These are phyloP conservation scores for Reticulascus tulasneorum DNA, from an alignment of 2,329 filamentous ascomycete genomes.

Conservation along the genomic window DNA sequence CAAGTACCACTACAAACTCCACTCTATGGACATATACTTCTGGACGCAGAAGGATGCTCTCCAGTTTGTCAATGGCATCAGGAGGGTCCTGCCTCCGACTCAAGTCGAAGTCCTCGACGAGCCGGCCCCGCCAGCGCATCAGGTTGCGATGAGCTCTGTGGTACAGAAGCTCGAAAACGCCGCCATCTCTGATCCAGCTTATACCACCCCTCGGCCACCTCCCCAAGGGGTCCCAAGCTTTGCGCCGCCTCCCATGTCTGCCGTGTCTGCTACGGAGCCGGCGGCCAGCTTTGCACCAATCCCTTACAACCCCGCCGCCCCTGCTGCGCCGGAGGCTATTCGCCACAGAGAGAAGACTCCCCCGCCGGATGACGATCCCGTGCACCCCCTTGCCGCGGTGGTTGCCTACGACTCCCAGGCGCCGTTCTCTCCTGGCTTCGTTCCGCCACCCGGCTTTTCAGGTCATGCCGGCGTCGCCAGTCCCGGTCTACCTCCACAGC, in stretches of 20 bases:
- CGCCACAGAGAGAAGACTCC: constrained; percentile 76
- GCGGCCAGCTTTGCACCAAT: constrained; percentile 56
- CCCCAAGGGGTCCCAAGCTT: constrained; percentile 28
- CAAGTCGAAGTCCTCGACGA: constrained; percentile 64
- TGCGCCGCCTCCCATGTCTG: constrained; percentile 36
- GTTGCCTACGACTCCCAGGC: constrained; percentile 52
- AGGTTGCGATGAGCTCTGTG: constrained; percentile 57
- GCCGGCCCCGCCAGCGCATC: constrained; percentile 43
- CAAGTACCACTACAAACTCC: constrained; percentile 75
- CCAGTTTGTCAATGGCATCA: constrained; percentile 65
- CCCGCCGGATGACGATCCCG: constrained; percentile 63
- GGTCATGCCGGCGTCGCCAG: constrained; percentile 33
- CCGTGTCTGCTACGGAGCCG: constrained; percentile 18
- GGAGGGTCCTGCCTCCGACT: constrained; percentile 57
- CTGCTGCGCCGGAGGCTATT: constrained; percentile 68
- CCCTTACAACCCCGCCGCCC: constrained; percentile 76
- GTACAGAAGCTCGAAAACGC: constrained; percentile 71
- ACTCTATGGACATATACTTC: constrained; percentile 74
- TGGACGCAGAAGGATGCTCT: constrained; percentile 71
- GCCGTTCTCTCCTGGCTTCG: constrained; percentile 49
- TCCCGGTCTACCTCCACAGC: constrained; percentile 29
- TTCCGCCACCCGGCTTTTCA: constrained; percentile 41
- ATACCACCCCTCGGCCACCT: constrained; percentile 24
- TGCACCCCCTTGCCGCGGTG: constrained; percentile 55
- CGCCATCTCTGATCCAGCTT: constrained; percentile 59